A percentile compares a stretch with the other conserved stretches of the same genome.
phyloP scores from a whole-genome alignment of 257 asterid species.

The Fraxinus excelsior region DNA sequence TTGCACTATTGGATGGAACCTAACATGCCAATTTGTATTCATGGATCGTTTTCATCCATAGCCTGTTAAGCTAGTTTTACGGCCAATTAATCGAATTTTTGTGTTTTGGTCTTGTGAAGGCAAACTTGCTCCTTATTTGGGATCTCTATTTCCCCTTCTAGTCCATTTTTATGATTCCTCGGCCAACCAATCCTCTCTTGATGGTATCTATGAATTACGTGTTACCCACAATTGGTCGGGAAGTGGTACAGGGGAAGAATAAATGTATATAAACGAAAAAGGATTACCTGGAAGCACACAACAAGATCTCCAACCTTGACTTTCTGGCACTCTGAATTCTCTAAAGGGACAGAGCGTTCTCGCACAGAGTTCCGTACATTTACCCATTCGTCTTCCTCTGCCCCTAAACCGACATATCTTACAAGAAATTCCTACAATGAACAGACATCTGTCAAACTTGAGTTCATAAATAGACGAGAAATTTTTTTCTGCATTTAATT shows the following conservation, averaged over 20 bases:
- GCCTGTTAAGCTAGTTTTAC: too few species aligned
- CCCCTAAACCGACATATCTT: constrained; percentile 76
- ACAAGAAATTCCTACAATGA: constrained; percentile 75
- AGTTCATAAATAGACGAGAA: constrained; percentile 2
- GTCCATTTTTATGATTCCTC: too few species aligned
- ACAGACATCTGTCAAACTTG: constrained; percentile 23
- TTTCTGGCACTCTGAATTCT: constrained; percentile 67
- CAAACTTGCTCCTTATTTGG: too few species aligned
- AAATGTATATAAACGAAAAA: background rate
- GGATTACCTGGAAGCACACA: constrained; percentile 85
- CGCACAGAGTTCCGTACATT: constrained; percentile 57
- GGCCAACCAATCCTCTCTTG: too few species aligned
- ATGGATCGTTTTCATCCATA: too few species aligned
- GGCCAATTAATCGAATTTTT: too few species aligned
- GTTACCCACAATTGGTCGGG: background rate
- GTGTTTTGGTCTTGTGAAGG: too few species aligned
- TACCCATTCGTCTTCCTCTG: constrained; percentile 89
- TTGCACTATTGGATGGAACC: too few species aligned
- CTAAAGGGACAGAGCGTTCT: constrained; percentile 73
- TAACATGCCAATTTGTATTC: too few species aligned
- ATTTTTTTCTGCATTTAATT: background rate
- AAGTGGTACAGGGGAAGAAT: background rate
- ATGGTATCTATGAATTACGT: too few species aligned
- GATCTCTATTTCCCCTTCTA: too few species aligned
- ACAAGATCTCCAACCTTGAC: constrained; percentile 77